A percentile compares a stretch with the other conserved stretches of the same genome.
Conservation (phyloP, 2,329 filamentous ascomycete species). For the Penicillium sp. region DNA sequence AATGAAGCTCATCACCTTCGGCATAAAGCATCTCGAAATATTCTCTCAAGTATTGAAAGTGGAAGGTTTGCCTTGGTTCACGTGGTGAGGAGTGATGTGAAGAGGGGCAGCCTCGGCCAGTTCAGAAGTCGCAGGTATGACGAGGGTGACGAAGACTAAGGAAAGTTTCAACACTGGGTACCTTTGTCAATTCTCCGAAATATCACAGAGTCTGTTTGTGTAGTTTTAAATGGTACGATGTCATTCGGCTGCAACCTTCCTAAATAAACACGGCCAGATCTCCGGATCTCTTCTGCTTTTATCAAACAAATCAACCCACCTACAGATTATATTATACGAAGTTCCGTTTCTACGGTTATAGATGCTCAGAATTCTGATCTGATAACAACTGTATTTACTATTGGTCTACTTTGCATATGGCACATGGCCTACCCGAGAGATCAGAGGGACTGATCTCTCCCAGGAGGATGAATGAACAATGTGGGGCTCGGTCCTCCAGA, state of each 20-base stretch:
- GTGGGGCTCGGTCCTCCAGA: no score
- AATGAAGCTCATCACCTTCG: slow-evolving; percentile 36
- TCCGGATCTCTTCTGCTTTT: background rate
- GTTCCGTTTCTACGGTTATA: no score
- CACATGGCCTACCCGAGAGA: no score
- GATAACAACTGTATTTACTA: no score
- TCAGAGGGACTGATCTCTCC: no score
- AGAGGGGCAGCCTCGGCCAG: background rate
- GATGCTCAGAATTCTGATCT: no score
- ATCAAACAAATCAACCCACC: background rate
- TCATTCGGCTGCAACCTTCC: background rate
- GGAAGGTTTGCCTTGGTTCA: background rate
- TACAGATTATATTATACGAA: no score
- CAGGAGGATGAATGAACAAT: no score
- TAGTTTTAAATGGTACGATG: background rate
- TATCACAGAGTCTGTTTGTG: background rate
- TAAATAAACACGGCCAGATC: background rate
- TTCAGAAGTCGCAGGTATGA: background rate
- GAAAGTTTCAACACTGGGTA: background rate
- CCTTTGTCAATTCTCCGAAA: background rate
- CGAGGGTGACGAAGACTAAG: background rate
- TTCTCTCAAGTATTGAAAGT: background rate
- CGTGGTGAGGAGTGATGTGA: background rate
- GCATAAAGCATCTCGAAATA: slow-evolving; percentile 29
- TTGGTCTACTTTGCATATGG: no score